Evolutionary conservation across 257 asterid species (phyloP).

Genomic region (Scutellaria galericulata): DNA sequence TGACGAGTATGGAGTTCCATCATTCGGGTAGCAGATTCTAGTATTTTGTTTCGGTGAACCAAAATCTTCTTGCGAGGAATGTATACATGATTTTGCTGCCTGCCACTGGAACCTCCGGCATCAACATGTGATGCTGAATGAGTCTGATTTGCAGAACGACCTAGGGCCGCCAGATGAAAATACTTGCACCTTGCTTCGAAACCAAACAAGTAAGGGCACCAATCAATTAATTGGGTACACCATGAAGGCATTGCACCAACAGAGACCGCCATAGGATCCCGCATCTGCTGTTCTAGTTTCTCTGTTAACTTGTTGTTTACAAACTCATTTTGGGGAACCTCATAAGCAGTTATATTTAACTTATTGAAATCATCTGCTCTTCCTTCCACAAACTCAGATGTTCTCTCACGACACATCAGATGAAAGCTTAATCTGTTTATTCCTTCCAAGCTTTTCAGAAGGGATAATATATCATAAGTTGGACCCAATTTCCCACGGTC

Average conservation of each 20-base stretch:
- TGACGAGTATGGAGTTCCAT: slow-evolving; percentile 69
- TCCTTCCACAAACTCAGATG: slow-evolving; percentile 62
- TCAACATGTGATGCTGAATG: slow-evolving; percentile 43
- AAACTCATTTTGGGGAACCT: slow-evolving; percentile 69
- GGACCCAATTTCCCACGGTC: slow-evolving; percentile 59
- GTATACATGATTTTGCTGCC: slow-evolving; percentile 56
- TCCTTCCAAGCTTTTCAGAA: slow-evolving; percentile 78
- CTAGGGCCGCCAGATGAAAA: slow-evolving; percentile 70
- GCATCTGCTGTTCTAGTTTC: slow-evolving; percentile 90
- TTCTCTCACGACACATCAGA: slow-evolving; percentile 60
- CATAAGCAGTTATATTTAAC: slow-evolving; percentile 44
- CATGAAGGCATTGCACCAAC: slow-evolving; percentile 88
- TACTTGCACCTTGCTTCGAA: slow-evolving; percentile 87
- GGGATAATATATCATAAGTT: slow-evolving; percentile 64
- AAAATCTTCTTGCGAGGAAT: slow-evolving; percentile 67
- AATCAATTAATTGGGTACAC: slow-evolving; percentile 77
- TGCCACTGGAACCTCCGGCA: slow-evolving; percentile 46
- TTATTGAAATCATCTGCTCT: slow-evolving; percentile 48
- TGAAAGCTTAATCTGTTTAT: slow-evolving; percentile 72
- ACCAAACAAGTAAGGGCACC: slow-evolving; percentile 81
- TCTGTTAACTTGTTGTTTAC: slow-evolving; percentile 80
- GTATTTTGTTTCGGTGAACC: slow-evolving; percentile 74
- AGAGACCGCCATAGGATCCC: slow-evolving; percentile 70
- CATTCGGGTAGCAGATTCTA: slow-evolving; percentile 83
- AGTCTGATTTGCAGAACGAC: slow-evolving; percentile 49